Evolutionary conservation across 139 green algal genomes (phyloP), one percentile per base, ranked within the genome.

Genomic region (Closterium sp.): DNA sequence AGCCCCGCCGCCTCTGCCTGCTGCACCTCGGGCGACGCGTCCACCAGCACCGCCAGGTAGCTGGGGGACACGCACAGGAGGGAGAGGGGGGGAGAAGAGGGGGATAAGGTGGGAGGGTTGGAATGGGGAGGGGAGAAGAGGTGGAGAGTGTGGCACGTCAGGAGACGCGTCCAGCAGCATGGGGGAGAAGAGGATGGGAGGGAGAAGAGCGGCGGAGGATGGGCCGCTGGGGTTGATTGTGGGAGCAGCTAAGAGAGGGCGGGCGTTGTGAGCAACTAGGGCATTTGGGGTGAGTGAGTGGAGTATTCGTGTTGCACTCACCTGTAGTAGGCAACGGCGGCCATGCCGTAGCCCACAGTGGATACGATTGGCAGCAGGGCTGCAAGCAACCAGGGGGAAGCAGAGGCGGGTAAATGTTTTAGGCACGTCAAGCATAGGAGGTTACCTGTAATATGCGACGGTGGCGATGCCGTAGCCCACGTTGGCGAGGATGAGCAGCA

Each of bases 1-100:
- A 86, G 81, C 28, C 81, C 81, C n/a, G 81, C 81, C 4, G 81
- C 81, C 25, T 32, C 81, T 2, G 81, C 81, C n/a, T 86, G n/a
- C 4, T 34, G 81, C 81, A 86, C 81, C 81, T 86, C n/a, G n/a
- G n/a, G 81, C 16, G 81, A 34, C n/a, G 81, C 81, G 7, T 86
- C 81, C 81, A 86, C 81, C 81, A 86, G 81, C 81, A 86, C 81
- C 25, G 81, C n/a, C 81, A 86, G 81, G 81, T 86, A 86, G 81
- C 81, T 86, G 81, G 7, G 43, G 43, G n/a, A n/a, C n/a, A n/a
- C n/a, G n/a, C n/a, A n/a, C n/a, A n/a, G 43, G 43, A 69, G 9
- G 43, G 43, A 9, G 43, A 28, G 2, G 21, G 43, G 10, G 8
- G 43, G 43, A 28, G 43, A 2, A 28, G 3, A 69, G 1, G 3